Evolutionary conservation across 208 protist genomes (phyloP).

Genomic region (Blechomonas ayalai): DNA sequence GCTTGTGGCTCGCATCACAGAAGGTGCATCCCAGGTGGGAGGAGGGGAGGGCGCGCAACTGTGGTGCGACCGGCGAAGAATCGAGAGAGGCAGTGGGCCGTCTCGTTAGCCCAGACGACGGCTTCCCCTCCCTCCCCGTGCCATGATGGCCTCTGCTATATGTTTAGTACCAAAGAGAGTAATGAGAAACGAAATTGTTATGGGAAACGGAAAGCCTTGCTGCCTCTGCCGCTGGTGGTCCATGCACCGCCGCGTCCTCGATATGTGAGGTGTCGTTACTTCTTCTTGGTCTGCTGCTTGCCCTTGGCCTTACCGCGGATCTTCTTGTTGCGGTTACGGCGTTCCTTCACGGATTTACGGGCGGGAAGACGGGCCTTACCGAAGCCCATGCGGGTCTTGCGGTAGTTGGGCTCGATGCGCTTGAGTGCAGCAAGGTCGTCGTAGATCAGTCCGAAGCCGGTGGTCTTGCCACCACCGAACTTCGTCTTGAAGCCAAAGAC

Average conservation of each 20-base stretch:
- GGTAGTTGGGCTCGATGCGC: constrained; percentile 98
- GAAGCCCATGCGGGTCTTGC: constrained; percentile 93
- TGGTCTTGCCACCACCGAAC: constrained; percentile 98
- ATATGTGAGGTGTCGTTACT: constrained; percentile 43
- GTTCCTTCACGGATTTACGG: constrained; percentile 98
- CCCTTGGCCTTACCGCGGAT: constrained; percentile 95
- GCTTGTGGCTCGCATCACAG: neutral
- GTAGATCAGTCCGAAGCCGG: constrained; percentile 99
- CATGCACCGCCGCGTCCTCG: constrained; percentile 14
- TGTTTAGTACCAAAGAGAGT: too few species aligned
- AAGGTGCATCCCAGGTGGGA: too few species aligned
- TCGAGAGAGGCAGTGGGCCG: too few species aligned
- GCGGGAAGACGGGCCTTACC: constrained; percentile 81
- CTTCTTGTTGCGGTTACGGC: constrained; percentile 99
- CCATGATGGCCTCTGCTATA: too few species aligned
- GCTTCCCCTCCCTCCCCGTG: neutral
- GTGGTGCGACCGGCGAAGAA: too few species aligned
- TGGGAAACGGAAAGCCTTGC: too few species aligned
- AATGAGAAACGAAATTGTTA: too few species aligned
- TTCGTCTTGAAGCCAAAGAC: constrained; percentile 98
- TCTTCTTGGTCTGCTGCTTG: constrained; percentile 89
- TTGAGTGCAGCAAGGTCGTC: constrained; percentile 93
- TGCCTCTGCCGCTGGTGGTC: constrained; percentile 15
- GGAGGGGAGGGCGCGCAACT: too few species aligned
- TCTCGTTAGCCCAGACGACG: too few species aligned